These are phyloP conservation scores for Hippophae gyantsensis DNA, from an alignment of 306 rosid genomes.

Conservation along the genomic window DNA sequence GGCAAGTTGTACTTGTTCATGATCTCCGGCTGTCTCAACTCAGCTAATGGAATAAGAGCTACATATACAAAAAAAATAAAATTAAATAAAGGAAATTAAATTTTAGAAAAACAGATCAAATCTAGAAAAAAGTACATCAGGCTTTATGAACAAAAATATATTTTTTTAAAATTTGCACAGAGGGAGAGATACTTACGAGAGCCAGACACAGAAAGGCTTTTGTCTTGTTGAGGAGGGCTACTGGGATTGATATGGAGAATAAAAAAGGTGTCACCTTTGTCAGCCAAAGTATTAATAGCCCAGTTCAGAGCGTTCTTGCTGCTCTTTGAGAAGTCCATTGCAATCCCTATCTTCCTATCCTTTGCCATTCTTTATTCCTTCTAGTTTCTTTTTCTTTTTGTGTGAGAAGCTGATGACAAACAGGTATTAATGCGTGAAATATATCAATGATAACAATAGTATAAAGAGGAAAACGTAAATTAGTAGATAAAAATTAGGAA, in stretches of 20 bases:
- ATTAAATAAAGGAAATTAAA: too few relatives aligned
- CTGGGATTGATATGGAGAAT: constrained; percentile 47
- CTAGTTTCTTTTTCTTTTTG: background rate
- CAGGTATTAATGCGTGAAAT: too few relatives aligned
- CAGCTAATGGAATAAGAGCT: constrained; percentile 73
- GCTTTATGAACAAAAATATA: background rate
- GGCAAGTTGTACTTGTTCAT: constrained; percentile 39
- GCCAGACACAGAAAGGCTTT: constrained; percentile 30
- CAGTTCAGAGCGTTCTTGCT: constrained; percentile 80
- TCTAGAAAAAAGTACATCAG: background rate
- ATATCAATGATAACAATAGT: too few relatives aligned
- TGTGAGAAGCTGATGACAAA: too few relatives aligned
- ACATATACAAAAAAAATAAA: background rate
- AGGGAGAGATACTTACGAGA: constrained; percentile 41
- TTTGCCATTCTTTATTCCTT: constrained; percentile 41
- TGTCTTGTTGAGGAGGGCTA: constrained; percentile 34
- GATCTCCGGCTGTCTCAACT: constrained; percentile 45
- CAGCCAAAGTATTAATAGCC: constrained; percentile 71
- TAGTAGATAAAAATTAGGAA: too few relatives aligned
- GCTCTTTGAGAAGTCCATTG: constrained; percentile 69
- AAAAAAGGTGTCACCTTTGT: constrained; percentile 67
- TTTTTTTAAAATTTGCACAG: too few relatives aligned
- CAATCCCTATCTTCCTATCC: constrained; percentile 72
- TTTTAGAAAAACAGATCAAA: background rate
- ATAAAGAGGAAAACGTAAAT: too few relatives aligned